Evolutionary conservation across 2,329 filamentous ascomycete genomes (phyloP).

Genomic region (Trichocomaceae sp.): DNA sequence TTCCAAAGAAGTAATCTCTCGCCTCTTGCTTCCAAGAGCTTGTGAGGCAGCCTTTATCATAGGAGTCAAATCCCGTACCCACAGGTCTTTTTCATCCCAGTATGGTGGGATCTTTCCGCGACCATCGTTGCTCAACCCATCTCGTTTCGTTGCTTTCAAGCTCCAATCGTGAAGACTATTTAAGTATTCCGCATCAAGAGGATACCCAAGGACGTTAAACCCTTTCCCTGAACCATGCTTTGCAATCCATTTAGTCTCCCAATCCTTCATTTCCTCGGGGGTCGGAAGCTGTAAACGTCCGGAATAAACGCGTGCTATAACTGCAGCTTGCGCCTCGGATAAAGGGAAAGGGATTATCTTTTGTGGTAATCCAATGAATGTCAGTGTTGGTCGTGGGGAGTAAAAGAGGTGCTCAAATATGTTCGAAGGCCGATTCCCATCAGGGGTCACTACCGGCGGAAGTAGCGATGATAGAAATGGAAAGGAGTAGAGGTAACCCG

Average conservation of each 20-base stretch:
- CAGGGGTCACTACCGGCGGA: conserved; percentile 56
- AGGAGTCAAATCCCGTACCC: conserved; percentile 7
- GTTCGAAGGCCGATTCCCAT: conserved; percentile 63
- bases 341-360: conserved; percentile 84
- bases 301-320: conserved; percentile 70
- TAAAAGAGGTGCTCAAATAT: conserved; percentile 77
- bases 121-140: conserved; percentile 38
- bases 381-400: conserved; percentile 67
- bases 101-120: conserved; percentile 48
- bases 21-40: conserved; percentile 1
- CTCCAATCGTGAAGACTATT: conserved; percentile 42
- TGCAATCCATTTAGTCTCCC: conserved; percentile 49
- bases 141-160: conserved; percentile 7
- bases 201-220: conserved; percentile 52
- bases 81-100: conserved; percentile 1
- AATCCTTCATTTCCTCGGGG: conserved; percentile 57
- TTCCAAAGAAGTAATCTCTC: neutral
- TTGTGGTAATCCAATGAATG: conserved; percentile 68
- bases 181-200: conserved; percentile 41
- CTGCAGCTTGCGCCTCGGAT: conserved; percentile 69
- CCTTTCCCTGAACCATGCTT: conserved; percentile 42
- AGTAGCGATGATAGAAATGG: conserved; percentile 57
- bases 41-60: conserved; percentile 9
- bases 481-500: conserved; percentile 79
- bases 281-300: conserved; percentile 61